Conservation (phyloP, 2,329 filamentous ascomycete species). For the Fusarium virguliforme region DNA sequence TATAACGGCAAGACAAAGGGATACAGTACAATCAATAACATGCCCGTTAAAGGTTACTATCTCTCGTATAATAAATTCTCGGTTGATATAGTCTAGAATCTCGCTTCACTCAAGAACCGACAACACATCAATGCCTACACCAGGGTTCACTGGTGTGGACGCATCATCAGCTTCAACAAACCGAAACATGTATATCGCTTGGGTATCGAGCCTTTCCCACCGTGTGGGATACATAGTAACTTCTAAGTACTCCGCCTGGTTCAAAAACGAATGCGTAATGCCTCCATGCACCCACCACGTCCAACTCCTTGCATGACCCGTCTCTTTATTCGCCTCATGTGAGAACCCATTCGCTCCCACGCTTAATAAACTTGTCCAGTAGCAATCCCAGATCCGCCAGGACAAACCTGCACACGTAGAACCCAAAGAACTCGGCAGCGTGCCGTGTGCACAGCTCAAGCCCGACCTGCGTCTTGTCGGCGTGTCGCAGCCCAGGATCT, state of each 20-base stretch:
- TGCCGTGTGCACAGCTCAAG: conserved; percentile 94
- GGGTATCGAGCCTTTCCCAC: conserved; percentile 50
- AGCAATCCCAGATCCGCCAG: conserved; percentile 86
- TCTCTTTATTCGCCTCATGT: conserved; percentile 49
- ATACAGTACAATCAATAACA: conserved; percentile 1
- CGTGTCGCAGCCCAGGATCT: conserved; percentile 91
- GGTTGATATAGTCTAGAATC: background rate
- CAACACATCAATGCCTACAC: background rate
- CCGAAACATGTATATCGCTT: conserved; percentile 49
- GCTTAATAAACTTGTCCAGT: conserved; percentile 97
- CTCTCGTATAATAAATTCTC: conserved; percentile 5
- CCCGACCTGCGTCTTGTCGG: conserved; percentile 94
- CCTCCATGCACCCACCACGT: conserved; percentile 33
- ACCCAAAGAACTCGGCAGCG: conserved; percentile 97
- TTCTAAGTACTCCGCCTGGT: conserved; percentile 40
- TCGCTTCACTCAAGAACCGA: conserved; percentile 1
- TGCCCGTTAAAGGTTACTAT: background rate
- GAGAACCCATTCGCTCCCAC: conserved; percentile 93
- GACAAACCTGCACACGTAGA: conserved; percentile 97
- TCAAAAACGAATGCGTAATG: conserved; percentile 43
- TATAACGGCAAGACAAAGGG: conserved; percentile 5
- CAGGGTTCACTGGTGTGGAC: background rate
- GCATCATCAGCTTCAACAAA: conserved; percentile 28
- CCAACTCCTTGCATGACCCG: conserved; percentile 17
- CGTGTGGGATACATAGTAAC: conserved; percentile 39